A percentile compares a stretch with the other conserved stretches of the same genome.
Evolutionary conservation across 2,329 filamentous ascomycete species (phyloP).

Genomic region (Arthroderma sp.): DNA sequence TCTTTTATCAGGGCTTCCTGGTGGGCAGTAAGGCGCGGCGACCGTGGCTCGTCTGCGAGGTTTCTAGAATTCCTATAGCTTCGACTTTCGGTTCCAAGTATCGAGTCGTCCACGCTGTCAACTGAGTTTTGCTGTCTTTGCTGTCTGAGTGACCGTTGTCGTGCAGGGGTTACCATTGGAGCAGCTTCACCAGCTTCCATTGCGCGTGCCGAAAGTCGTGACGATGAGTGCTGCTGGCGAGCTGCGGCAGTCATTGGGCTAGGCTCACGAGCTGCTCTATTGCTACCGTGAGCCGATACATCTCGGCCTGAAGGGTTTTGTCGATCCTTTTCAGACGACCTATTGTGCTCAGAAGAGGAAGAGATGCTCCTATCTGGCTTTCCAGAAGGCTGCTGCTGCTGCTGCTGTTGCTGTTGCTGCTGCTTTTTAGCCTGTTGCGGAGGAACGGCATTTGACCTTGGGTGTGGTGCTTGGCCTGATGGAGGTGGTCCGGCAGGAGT

Average conservation of each 20-base stretch:
- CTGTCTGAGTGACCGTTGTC: slow-evolving; percentile 44
- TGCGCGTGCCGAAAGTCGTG: slow-evolving; percentile 27
- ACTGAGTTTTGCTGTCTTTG: slow-evolving; percentile 52
- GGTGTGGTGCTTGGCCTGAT: slow-evolving; percentile 51
- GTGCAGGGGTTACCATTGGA: slow-evolving; percentile 33
- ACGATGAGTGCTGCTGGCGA: slow-evolving; percentile 43
- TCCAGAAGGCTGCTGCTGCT: slow-evolving; percentile 22
- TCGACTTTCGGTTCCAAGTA: slow-evolving; percentile 33
- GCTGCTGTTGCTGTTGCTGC: slow-evolving; percentile 29
- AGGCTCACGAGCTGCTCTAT: slow-evolving; percentile 31
- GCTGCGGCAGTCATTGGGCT: slow-evolving; percentile 41
- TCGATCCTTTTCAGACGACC: slow-evolving; percentile 37
- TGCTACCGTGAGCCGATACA: slow-evolving; percentile 26
- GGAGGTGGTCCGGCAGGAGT: slow-evolving; percentile 53
- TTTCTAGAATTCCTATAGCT: slow-evolving; percentile 31
- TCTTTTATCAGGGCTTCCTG: slow-evolving; percentile 66
- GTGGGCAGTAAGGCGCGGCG: slow-evolving; percentile 34
- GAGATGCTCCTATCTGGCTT: slow-evolving; percentile 38
- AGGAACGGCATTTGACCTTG: slow-evolving; percentile 37
- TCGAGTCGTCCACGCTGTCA: slow-evolving; percentile 54
- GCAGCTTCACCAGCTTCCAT: slow-evolving; percentile 38
- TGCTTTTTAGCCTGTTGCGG: slow-evolving; percentile 11
- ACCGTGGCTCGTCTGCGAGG: slow-evolving; percentile 34
- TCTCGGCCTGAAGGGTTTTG: slow-evolving; percentile 37
- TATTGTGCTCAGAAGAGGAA: slow-evolving; percentile 32